A percentile compares a stretch with the other conserved stretches of the same genome.
Evolutionary conservation across 176 grass and related monocot genomes (phyloP).

Genomic region (Poa pratensis): DNA sequence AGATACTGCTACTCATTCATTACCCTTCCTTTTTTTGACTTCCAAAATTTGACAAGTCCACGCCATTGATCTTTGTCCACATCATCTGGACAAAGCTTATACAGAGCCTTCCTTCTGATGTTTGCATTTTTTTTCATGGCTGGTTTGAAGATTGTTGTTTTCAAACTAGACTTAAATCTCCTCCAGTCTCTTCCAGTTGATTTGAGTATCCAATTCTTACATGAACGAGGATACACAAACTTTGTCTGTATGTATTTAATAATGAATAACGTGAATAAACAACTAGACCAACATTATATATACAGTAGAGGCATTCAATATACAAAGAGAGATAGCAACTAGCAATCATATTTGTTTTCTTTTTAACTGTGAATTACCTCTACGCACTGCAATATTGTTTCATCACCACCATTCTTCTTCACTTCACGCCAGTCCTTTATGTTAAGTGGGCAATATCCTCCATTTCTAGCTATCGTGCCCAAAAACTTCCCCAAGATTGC

Average conservation of each 20-base stretch:
- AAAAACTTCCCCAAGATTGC: background rate
- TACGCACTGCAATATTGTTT: background rate
- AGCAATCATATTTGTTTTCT: background rate
- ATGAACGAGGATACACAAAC: background rate
- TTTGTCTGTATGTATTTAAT: background rate
- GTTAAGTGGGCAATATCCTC: background rate
- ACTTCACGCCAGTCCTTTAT: background rate
- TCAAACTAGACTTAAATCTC: background rate
- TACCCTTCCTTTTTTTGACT: constrained; percentile 35
- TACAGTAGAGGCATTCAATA: no score
- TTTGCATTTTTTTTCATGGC: background rate
- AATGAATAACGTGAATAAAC: background rate
- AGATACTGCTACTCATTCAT: background rate
- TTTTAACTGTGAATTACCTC: background rate
- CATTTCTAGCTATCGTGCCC: background rate
- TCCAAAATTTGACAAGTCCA: constrained; percentile 25
- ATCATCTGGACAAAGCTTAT: constrained; percentile 29
- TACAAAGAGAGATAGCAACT: background rate
- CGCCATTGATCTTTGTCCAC: constrained; percentile 1
- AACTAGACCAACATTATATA: background rate
- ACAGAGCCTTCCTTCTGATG: background rate
- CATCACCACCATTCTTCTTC: background rate
- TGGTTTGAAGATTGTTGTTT: background rate
- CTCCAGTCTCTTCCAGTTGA: background rate
- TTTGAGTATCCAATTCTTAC: background rate